These are phyloP conservation scores for Wallacemonas sp. DNA, from an alignment of 208 protist genomes.

Conservation along the genomic window DNA sequence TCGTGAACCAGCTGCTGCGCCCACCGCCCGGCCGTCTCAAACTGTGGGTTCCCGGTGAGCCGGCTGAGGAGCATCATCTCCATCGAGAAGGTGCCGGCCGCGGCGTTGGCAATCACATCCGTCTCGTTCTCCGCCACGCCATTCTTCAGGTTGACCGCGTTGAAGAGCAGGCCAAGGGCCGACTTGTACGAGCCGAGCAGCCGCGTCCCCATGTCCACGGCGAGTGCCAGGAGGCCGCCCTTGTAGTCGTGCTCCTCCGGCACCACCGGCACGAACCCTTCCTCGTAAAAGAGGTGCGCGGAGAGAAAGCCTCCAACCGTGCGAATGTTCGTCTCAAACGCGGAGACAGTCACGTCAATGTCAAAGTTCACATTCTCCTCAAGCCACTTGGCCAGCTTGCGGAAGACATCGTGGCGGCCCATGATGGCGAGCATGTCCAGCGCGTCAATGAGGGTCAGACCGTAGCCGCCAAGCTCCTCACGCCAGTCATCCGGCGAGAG, in stretches of 20 bases:
- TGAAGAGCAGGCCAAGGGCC: slow-evolving; percentile 84
- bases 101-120: slow-evolving; percentile 49
- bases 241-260: slow-evolving; percentile 50
- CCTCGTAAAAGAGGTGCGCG: slow-evolving; percentile 66
- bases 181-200: slow-evolving; percentile 81
- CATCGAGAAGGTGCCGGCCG: slow-evolving; percentile 57
- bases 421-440: slow-evolving; percentile 72
- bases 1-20: slow-evolving; percentile 37
- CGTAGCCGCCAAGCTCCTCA: slow-evolving; percentile 63
- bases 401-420: slow-evolving; percentile 40
- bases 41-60: slow-evolving; percentile 45
- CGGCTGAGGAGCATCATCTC: slow-evolving; percentile 58
- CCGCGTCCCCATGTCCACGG: slow-evolving; percentile 53
- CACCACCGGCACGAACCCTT: slow-evolving; percentile 45
- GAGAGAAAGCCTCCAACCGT: slow-evolving; percentile 84
- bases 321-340: slow-evolving; percentile 92
- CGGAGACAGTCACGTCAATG: slow-evolving; percentile 67
- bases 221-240: slow-evolving; percentile 51
- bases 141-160: slow-evolving; percentile 72
- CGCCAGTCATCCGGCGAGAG: slow-evolving; percentile 6
- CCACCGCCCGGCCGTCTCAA: slow-evolving; percentile 33
- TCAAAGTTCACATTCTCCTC: slow-evolving; percentile 66
- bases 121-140: slow-evolving; percentile 66
- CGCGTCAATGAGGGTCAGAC: slow-evolving; percentile 83
- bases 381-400: slow-evolving; percentile 50